phyloP scores from a whole-genome alignment of 2,329 filamentous ascomycete species.

The Epichloe sibirici region DNA sequence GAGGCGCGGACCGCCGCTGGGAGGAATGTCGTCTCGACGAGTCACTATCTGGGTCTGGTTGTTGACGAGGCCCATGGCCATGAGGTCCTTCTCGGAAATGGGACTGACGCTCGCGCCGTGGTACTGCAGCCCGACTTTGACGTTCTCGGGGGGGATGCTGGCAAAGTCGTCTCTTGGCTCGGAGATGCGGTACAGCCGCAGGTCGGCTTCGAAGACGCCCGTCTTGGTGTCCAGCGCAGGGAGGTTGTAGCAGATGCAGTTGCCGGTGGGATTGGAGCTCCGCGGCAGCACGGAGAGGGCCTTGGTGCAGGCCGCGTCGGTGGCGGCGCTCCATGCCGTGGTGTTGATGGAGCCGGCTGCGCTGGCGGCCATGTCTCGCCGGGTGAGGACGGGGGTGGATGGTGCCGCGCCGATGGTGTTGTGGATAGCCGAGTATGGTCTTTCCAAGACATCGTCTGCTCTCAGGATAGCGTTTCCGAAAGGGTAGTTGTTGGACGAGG shows the following conservation, averaged over 20 bases:
- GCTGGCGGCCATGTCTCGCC: conserved; percentile 5
- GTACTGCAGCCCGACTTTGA: conserved; percentile 44
- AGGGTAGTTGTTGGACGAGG: neutral
- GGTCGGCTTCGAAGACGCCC: conserved; percentile 64
- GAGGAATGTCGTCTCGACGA: neutral
- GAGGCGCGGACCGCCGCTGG: conserved; percentile 28
- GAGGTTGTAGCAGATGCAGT: conserved; percentile 74
- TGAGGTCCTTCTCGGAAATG: conserved; percentile 14
- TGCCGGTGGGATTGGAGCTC: conserved; percentile 61
- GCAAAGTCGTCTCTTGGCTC: conserved; percentile 41
- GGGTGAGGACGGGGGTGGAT: neutral
- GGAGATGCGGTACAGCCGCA: conserved; percentile 61
- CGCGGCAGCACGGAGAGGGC: conserved; percentile 42
- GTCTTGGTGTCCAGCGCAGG: conserved; percentile 54
- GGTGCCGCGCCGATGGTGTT: neutral
- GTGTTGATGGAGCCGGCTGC: conserved; percentile 33
- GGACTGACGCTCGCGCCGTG: conserved; percentile 32
- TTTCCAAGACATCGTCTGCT: conserved; percentile 4
- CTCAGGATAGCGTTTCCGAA: neutral
- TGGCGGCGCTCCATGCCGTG: conserved; percentile 43
- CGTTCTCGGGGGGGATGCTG: conserved; percentile 37
- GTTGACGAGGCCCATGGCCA: conserved; percentile 14
- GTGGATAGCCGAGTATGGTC: conserved; percentile 2
- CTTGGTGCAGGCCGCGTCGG: conserved; percentile 44
- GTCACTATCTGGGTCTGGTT: conserved; percentile 7